Percentiles rank a stretch among this genome's conserved stretches.
Evolutionary conservation across 139 green algal species (phyloP).

Genomic region (Chlorella vulgaris): DNA sequence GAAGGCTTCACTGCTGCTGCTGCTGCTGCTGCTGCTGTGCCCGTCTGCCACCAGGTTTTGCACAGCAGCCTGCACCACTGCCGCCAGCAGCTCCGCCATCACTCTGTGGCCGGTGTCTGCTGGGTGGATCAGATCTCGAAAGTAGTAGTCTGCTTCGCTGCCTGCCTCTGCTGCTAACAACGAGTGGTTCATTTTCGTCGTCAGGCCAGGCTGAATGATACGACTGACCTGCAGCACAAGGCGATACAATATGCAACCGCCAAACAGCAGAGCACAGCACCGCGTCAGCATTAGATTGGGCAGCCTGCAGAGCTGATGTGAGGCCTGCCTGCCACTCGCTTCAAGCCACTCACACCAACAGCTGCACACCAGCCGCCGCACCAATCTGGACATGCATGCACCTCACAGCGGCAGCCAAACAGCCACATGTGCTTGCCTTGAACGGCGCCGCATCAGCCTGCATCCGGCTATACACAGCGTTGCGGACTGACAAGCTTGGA

Average conservation of each 20-base stretch:
- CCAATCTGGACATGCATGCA: too few relatives aligned
- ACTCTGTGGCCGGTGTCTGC: constrained; percentile 7
- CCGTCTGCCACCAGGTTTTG: not conserved
- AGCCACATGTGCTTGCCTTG: not conserved
- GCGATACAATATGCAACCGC: too few relatives aligned
- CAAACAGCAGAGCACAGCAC: too few relatives aligned
- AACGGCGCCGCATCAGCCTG: not conserved
- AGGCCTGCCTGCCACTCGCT: too few relatives aligned
- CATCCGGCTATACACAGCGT: constrained; percentile 1
- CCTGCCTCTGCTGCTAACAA: not conserved
- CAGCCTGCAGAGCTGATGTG: too few relatives aligned
- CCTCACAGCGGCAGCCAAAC: not conserved
- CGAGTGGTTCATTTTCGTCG: too few relatives aligned
- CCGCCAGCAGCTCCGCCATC: constrained; percentile 18
- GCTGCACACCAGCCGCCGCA: too few relatives aligned
- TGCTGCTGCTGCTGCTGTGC: not conserved
- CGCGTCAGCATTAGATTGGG: too few relatives aligned
- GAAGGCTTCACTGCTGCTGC: not conserved
- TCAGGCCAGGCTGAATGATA: not conserved
- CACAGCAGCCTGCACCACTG: not conserved
- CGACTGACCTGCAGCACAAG: not conserved
- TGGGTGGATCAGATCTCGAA: not conserved
- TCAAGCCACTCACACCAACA: too few relatives aligned
- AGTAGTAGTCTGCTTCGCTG: not conserved
- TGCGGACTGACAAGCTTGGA: not conserved